Evolutionary conservation across 2,329 filamentous ascomycete genomes (phyloP).

Genomic region (Fusarium sp.): DNA sequence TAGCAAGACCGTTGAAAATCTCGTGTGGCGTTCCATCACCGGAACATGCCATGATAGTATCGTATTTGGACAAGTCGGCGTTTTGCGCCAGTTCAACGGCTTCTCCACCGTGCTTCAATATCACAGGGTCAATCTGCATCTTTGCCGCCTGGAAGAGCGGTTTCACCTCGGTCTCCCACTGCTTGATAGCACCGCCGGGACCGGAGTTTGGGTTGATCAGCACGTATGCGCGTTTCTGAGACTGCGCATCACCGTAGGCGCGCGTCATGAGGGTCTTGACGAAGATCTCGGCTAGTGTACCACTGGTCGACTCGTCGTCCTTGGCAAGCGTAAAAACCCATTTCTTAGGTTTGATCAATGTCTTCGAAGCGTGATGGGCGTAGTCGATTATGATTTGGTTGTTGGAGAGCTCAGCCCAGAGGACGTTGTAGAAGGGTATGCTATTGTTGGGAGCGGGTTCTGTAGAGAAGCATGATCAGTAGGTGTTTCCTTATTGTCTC

Average conservation of each 20-base stretch:
- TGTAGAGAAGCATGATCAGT: slow-evolving; percentile 21
- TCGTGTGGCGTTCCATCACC: slow-evolving; percentile 93
- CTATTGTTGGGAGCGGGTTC: slow-evolving; percentile 40
- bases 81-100: slow-evolving; percentile 79
- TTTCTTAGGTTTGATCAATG: slow-evolving; percentile 66
- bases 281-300: slow-evolving; percentile 66
- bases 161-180: slow-evolving; percentile 78
- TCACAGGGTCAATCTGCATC: slow-evolving; percentile 78
- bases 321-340: slow-evolving; percentile 61
- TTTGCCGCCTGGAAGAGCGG: slow-evolving; percentile 85
- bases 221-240: slow-evolving; percentile 82
- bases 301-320: slow-evolving; percentile 31
- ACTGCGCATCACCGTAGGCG: slow-evolving; percentile 75
- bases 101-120: slow-evolving; percentile 77
- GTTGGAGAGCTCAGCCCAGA: slow-evolving; percentile 77
- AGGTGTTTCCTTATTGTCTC: neutral
- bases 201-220: slow-evolving; percentile 93
- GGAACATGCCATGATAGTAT: slow-evolving; percentile 88
- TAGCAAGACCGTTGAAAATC: slow-evolving; percentile 91
- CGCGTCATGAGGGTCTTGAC: slow-evolving; percentile 69
- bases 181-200: slow-evolving; percentile 76
- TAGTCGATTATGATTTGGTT: slow-evolving; percentile 76
- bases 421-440: slow-evolving; percentile 83
- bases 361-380: slow-evolving; percentile 68
- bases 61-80: slow-evolving; percentile 81